Conservation (phyloP, 192 early-diverging fungal genomes). For the Coemansia pectinata region DNA sequence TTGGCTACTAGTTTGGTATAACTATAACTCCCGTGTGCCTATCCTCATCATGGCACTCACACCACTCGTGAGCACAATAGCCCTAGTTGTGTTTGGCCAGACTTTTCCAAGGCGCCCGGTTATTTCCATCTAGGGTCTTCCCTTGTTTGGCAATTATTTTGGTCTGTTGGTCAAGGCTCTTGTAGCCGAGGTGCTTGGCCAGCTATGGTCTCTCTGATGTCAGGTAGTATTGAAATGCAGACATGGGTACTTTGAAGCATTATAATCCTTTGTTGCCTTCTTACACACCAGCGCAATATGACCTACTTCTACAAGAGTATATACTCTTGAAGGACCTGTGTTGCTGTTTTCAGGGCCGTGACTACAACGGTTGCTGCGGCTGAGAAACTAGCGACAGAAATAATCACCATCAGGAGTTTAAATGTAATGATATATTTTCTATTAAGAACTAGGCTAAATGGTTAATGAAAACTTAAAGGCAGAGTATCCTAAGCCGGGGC, state of each 20-base stretch:
- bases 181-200: slow-evolving; percentile 63
- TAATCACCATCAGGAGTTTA: background rate
- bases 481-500: too few relatives aligned
- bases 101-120: slow-evolving; percentile 57
- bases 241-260: slow-evolving; percentile 82
- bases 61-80: slow-evolving; percentile 61
- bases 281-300: slow-evolving; percentile 46
- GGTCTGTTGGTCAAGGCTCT: slow-evolving; percentile 71
- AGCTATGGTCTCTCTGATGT: slow-evolving; percentile 65
- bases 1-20: slow-evolving; percentile 6
- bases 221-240: slow-evolving; percentile 78
- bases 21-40: slow-evolving; percentile 15
- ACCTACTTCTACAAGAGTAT: too few relatives aligned
- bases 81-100: slow-evolving; percentile 59
- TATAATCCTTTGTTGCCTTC: slow-evolving; percentile 69
- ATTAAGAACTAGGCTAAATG: background rate
- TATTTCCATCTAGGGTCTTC: slow-evolving; percentile 52
- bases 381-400: background rate
- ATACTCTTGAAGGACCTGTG: too few relatives aligned
- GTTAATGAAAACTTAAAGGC: too few relatives aligned
- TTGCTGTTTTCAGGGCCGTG: background rate
- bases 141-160: slow-evolving; percentile 68
- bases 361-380: background rate
- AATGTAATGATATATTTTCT: background rate
- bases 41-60: slow-evolving; percentile 52